Conservation (phyloP, 208 protist genomes). For the Trypanosomatidae sp. region DNA sequence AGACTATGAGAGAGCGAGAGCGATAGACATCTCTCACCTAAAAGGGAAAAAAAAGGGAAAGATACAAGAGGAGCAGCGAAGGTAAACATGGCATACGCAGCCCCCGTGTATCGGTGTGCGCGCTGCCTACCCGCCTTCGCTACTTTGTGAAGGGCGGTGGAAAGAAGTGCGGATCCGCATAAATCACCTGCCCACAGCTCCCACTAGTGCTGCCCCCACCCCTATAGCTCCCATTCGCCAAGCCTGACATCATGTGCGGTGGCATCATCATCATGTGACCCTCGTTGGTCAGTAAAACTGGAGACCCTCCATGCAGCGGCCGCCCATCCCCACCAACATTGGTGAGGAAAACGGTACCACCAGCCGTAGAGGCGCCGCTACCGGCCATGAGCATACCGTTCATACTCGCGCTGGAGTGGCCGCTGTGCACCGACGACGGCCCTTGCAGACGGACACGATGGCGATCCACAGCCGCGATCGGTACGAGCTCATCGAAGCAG, state of each 20-base stretch:
- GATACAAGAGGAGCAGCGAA: conserved; percentile 16
- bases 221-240: background rate
- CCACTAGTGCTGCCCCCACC: background rate
- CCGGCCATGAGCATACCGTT: background rate
- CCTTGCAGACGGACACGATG: conserved; percentile 27
- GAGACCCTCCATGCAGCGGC: background rate
- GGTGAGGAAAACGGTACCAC: background rate
- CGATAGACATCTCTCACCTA: background rate
- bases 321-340: background rate
- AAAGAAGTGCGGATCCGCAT: background rate
- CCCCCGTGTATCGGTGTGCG: background rate
- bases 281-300: conserved; percentile 1
- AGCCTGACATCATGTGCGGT: background rate
- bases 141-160: background rate
- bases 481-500: conserved; percentile 59
- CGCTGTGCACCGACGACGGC: background rate
- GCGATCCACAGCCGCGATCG: conserved; percentile 66
- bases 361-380: background rate
- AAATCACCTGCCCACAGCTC: background rate
- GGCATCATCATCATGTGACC: conserved; percentile 3
- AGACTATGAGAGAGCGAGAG: conserved; percentile 1
- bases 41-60: conserved; percentile 5
- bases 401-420: background rate
- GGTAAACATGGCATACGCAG: background rate
- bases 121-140: background rate